Base-by-base conservation (phyloP, 164 flowering plant genomes). In the Berberis thunbergii region DNA sequence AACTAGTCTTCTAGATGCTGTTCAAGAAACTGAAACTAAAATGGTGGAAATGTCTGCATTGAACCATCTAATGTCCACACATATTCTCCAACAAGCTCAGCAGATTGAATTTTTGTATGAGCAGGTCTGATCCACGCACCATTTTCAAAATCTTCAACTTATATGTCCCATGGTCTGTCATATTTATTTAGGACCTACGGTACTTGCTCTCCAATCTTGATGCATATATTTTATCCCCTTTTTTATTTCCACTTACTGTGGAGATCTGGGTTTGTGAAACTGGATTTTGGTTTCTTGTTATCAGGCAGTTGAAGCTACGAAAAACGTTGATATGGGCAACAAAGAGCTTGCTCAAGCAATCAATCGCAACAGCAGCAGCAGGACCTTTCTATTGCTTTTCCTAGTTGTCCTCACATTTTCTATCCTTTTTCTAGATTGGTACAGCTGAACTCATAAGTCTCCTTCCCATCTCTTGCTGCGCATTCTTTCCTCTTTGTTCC, bases 41-140 rank as follows among this genome's bases (percentile, higher is more conserved):
- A 89, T 91, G 96, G 86, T 95, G 43, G 99, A 95, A 72, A 85
- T 91, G 94, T 91, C 99, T 58, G 99, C 99, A 53, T 60, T 91
- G 71, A 95, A 91, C 79, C 97, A 91, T 73, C 88, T 95, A 39
- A 85, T 91, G 91, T 82, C 97, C 53, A 91, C 99, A 3, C 96
- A 91, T 71, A 86, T 95, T 75, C 80, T 88, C 66, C 96, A 91
- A 64, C 99, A 95, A 76, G 88, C 92, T 40, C 89, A 91, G 45
- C 97, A 91, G 74, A 95, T 95, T 49, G 96, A 91, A 70, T 62
- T 58, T 66, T 74, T 95, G 53, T 91, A 91, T 71, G 96, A 91
- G 3, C 96, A 91, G 93, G 97, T 87, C 7, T 72, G 78, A 45
- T 10, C 53, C 65, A 40, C 7, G 58, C 53, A 60, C 4, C 49